Evolutionary conservation across 179 eudicot genomes (phyloP), one percentile per base, ranked within the genome.

Genomic region (Monotropa hypopitys): DNA sequence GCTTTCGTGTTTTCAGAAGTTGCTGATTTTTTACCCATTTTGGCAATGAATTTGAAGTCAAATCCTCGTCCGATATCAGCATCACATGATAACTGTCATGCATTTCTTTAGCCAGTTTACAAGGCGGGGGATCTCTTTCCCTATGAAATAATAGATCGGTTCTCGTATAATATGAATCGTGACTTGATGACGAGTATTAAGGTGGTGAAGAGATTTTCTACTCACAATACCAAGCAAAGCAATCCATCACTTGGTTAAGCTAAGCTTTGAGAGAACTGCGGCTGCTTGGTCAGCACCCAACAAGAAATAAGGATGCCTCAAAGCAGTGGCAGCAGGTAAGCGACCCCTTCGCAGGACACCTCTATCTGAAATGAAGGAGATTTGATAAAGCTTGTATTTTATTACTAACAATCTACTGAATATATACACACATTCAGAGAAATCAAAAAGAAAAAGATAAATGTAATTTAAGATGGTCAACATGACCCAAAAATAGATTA

Each of bases 271-370:
- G 78, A 95, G 88, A 89, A 91, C 97, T 26, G 97, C 84, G 74
- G 97, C 99, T 9, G 99, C 97, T 83, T 91, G 99, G 82, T 95
- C 99, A 71, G 93, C 88, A 35, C 99, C 99, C 77, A 95, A 88
- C 82, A 93, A 87, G 83, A 95, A 95, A 85, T 95, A 95, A 20
- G 99, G 97, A 87, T 95, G 99, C 81, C 97, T 90, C 32, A 95
- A 85, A 78, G 99, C 95, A 81, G 97, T 90, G 26, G 97, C 85
- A 77, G 99, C 99, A 21, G 99, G 93, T 81, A 95, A 85, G 75
- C 99, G 90, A 11, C 97, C 97, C 75, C 90, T 86, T 78, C 90
- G 81, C 11, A 88, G 86, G 57, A 63, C 83, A 1, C 98, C 96
- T 73, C 99, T 86, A 84, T 92, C 92, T 23, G 99, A 90, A 62